Base-by-base conservation (phyloP, 371 early-diverging fungal genomes). In the Blakeslea trispora region DNA sequence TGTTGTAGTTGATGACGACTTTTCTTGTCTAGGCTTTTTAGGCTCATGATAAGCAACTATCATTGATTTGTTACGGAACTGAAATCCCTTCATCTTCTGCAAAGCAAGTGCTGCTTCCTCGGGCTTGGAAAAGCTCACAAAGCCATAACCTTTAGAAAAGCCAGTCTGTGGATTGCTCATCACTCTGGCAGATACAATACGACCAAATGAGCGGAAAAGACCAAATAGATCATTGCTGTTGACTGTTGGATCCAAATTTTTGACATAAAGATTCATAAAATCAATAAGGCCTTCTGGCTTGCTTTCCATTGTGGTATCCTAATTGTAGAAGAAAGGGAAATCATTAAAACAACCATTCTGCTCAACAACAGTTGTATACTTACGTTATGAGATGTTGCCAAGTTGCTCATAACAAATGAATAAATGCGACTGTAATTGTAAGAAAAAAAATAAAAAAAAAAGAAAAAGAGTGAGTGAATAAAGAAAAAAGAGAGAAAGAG, bases 1-100 rank as follows among this genome's bases (percentile, higher is more conserved):
- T 0, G 67, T 59, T 13, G 65, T 52, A 17, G 65, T 58, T 0
- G 53, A 61, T 9, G 55, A 56, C 0, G 69, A 61, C 51, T 73
- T 64, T 34, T 73, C 64, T 56, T 68, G 65, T 24, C 71, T 51
- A 15, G 59, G 62, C 50, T 79, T 75, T 44, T 70, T 76, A 14
- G 79, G 74, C 52, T 75, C 76, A 57, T 79, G 79, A 52, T 66
- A 79, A 22, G 72, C 71, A 17, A 79, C 69, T 28, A 70, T 51
- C 49, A 79, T 50, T 11, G 61, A 59, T 21, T 74, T 79, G 5
- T 57, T 53, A 24, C 63, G 55, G 41, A 64, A 56, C 24, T 60
- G 34, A 32, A 51, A 46, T 5, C 72, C 72, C 35, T 79, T 69
- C 71, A 76, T 67, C 34, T 70, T 60, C 10, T 69, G 46, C 18